Conservation (phyloP, 78 protist species). For the Polysphondylium violaceum region DNA sequence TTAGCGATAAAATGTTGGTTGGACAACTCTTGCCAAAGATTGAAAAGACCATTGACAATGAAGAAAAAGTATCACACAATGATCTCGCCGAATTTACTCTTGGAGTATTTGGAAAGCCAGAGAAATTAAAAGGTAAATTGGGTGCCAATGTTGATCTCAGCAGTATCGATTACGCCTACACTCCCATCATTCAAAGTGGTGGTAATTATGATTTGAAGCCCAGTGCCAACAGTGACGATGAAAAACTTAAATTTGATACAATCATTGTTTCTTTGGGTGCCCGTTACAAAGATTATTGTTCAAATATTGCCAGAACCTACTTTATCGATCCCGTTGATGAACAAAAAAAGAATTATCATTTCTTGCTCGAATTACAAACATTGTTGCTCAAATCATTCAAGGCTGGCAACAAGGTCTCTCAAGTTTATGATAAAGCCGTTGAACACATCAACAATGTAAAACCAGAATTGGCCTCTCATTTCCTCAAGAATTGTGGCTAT, state of each 20-base stretch:
- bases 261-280: slow-evolving; percentile 84
- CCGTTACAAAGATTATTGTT: slow-evolving; percentile 85
- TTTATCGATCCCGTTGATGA: slow-evolving; percentile 85
- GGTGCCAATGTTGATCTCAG: no score
- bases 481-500: slow-evolving; percentile 76
- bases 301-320: slow-evolving; percentile 91
- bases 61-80: slow-evolving; percentile 43
- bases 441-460: slow-evolving; percentile 25
- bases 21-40: slow-evolving; percentile 37
- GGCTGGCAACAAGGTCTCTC: slow-evolving; percentile 11
- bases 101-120: slow-evolving; percentile 50
- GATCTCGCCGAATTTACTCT: slow-evolving; percentile 30
- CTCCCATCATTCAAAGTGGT: slow-evolving; percentile 92
- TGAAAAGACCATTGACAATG: slow-evolving; percentile 78
- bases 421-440: slow-evolving; percentile 56
- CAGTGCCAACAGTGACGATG: slow-evolving; percentile 60
- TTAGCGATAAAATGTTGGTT: slow-evolving; percentile 48
- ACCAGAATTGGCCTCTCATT: slow-evolving; percentile 21
- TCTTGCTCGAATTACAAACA: slow-evolving; percentile 37
- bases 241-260: slow-evolving; percentile 67
- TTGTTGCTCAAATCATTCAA: slow-evolving; percentile 30
- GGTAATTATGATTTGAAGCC: slow-evolving; percentile 77
- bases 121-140: slow-evolving; percentile 38
- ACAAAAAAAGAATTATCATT: slow-evolving; percentile 62
- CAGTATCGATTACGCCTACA: slow-evolving; percentile 72